Evolutionary conservation across 768 basidiomycete genomes (phyloP).

Genomic region (Termitomyces heimii): DNA sequence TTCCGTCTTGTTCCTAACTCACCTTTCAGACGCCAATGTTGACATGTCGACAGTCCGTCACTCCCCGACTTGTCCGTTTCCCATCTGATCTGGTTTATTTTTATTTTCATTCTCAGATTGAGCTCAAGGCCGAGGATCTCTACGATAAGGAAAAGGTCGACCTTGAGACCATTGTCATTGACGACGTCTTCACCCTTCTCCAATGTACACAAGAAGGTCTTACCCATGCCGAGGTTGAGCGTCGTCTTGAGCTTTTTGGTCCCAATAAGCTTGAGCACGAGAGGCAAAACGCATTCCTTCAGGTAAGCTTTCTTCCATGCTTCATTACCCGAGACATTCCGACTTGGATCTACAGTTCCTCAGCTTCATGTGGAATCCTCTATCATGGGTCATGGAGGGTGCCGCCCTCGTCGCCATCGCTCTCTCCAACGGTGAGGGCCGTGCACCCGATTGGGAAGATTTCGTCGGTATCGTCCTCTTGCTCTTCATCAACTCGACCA

Average conservation of each 20-base stretch:
- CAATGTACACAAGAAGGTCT: constrained; percentile 88
- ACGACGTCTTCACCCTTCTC: constrained; percentile 94
- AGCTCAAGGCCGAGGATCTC: constrained; percentile 87
- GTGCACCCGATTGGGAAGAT: constrained; percentile 94
- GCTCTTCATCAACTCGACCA: constrained; percentile 89
- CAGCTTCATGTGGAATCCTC: constrained; percentile 99
- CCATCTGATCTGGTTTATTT: background rate
- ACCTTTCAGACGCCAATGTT: constrained; percentile 68
- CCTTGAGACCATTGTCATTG: constrained; percentile 92
- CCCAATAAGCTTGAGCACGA: constrained; percentile 92
- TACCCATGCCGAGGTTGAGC: constrained; percentile 60
- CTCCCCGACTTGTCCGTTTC: background rate
- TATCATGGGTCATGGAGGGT: constrained; percentile 99
- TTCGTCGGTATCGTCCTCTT: constrained; percentile 94
- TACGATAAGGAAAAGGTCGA: constrained; percentile 99
- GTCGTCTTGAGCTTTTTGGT: constrained; percentile 90
- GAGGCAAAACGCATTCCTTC: constrained; percentile 88
- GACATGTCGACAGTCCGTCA: constrained; percentile 58
- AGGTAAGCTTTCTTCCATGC: constrained; percentile 38
- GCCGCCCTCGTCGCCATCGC: constrained; percentile 93
- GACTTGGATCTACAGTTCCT: constrained; percentile 52
- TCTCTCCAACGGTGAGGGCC: constrained; percentile 84
- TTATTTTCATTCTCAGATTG: too few relatives aligned
- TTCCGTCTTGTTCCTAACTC: constrained; percentile 9
- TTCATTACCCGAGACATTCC: background rate